phyloP scores from a whole-genome alignment of 1,284 basidiomycete genomes.

The Heterobasidion occidentale region DNA sequence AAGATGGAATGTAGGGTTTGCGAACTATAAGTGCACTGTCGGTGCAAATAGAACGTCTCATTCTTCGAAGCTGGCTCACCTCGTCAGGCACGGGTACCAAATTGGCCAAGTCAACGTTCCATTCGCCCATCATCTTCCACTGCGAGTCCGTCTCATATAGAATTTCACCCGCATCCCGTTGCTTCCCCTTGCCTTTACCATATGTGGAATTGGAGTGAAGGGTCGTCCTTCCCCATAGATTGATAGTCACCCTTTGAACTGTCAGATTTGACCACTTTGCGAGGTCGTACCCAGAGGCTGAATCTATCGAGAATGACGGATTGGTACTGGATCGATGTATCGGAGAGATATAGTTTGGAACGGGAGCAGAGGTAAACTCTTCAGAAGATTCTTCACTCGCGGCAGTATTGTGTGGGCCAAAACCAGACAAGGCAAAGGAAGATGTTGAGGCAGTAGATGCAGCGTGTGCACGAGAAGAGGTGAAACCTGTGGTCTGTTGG shows the following conservation, averaged over 20 bases:
- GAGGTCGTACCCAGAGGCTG: constrained; percentile 34
- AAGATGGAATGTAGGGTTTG: constrained; percentile 38
- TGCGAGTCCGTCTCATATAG: constrained; percentile 17
- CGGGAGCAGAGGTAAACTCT: constrained; percentile 6
- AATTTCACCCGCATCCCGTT: constrained; percentile 12
- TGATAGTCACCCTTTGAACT: constrained; percentile 39
- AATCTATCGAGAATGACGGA: constrained; percentile 59
- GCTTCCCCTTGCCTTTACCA: constrained; percentile 39
- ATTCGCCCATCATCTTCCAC: constrained; percentile 65
- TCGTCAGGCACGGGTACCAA: constrained; percentile 55
- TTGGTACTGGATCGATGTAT: constrained; percentile 71
- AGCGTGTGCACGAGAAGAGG: constrained; percentile 2
- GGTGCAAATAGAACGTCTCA: constrained; percentile 5
- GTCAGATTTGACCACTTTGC: constrained; percentile 40
- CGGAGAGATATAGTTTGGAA: constrained; percentile 62
- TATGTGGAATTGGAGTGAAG: not conserved
- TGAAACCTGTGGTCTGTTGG: constrained; percentile 2
- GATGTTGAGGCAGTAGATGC: too few relatives aligned
- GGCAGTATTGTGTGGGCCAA: not conserved
- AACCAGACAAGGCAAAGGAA: not conserved
- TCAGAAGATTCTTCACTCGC: not conserved
- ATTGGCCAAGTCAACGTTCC: constrained; percentile 58
- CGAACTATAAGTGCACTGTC: constrained; percentile 25
- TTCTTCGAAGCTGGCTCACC: constrained; percentile 30
- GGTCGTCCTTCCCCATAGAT: constrained; percentile 47